Conservation (phyloP, 83 land plant species). For the Isoetes engelmannii region DNA sequence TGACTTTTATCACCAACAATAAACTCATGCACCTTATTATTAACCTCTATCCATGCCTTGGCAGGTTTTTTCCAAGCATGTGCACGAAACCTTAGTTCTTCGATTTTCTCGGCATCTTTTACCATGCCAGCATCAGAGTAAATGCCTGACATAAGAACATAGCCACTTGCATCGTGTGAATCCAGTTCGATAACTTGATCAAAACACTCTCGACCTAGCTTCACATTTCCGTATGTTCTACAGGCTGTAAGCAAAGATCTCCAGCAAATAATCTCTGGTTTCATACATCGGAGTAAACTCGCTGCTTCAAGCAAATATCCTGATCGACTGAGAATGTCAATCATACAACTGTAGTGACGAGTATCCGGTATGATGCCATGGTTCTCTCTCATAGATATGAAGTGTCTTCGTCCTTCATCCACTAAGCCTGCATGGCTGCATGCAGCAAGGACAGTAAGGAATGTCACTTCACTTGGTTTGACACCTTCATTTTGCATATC, state of each 20-base stretch:
- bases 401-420: neutral
- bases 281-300: neutral
- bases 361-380: neutral
- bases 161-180: neutral
- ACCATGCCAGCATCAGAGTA: neutral
- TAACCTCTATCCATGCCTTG: neutral
- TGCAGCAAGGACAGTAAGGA: neutral
- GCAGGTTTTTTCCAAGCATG: neutral
- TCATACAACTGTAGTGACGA: neutral
- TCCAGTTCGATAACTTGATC: neutral
- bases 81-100: neutral
- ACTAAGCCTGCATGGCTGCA: neutral
- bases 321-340: neutral
- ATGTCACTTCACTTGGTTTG: neutral
- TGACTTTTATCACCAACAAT: neutral
- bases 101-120: neutral
- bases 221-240: neutral
- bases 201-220: neutral
- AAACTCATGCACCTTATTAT: slow-evolving; percentile 7
- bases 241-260: neutral
- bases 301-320: neutral
- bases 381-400: neutral
- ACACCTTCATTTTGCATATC: too few relatives aligned
- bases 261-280: neutral
- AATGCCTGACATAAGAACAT: neutral